These are phyloP conservation scores for Penicillium sp. DNA, from an alignment of 2,329 filamentous ascomycete species.

Conservation along the genomic window DNA sequence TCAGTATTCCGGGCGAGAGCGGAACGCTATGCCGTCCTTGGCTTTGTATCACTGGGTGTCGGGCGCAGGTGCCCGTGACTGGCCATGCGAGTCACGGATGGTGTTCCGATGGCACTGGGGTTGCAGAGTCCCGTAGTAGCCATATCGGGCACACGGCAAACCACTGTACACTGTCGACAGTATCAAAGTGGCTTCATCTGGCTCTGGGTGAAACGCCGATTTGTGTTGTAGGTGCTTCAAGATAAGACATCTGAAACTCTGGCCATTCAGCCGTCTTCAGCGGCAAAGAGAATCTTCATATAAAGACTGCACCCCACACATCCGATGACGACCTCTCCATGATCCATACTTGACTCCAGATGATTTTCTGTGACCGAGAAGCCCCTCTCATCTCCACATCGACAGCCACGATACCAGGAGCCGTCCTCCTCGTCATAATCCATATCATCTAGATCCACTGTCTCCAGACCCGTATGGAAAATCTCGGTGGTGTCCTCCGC, in stretches of 20 bases:
- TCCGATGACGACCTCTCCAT: constrained; percentile 59
- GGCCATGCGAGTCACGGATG: background rate
- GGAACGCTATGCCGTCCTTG: background rate
- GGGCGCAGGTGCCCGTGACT: background rate
- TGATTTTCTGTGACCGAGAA: constrained; percentile 58
- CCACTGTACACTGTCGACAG: background rate
- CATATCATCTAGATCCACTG: constrained; percentile 60
- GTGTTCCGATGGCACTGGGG: background rate
- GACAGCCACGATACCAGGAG: constrained; percentile 58
- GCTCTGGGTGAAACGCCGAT: background rate
- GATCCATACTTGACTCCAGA: constrained; percentile 50
- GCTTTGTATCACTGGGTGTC: background rate
- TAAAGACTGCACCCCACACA: constrained; percentile 65
- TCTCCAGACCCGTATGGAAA: constrained; percentile 56
- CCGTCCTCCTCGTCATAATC: constrained; percentile 40
- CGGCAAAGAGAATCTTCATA: constrained; percentile 60
- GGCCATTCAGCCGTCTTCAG: constrained; percentile 26
- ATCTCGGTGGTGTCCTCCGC: constrained; percentile 32
- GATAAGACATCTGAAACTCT: background rate
- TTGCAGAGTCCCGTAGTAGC: background rate
- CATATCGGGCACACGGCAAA: background rate
- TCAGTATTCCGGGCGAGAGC: background rate
- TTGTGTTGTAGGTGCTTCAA: background rate
- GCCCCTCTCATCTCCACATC: constrained; percentile 59
- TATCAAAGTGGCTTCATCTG: background rate